Percentiles rank a stretch among this genome's conserved stretches.
Evolutionary conservation across 2,329 filamentous ascomycete genomes (phyloP).

Genomic region (Myriosclerotinia curreyana): DNA sequence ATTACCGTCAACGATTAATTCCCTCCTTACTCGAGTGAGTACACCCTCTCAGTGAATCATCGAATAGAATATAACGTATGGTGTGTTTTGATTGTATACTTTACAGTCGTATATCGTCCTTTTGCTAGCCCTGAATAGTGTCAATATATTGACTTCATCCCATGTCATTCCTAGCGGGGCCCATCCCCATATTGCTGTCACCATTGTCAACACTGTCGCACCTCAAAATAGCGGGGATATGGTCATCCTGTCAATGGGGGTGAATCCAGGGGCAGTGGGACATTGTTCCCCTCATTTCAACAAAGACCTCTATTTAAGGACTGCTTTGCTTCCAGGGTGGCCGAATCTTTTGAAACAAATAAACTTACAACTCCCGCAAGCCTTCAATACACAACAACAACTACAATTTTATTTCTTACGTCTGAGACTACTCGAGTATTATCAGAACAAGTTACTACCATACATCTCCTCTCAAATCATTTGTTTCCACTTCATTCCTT

Average conservation of each 20-base stretch:
- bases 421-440: background rate
- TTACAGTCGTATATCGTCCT: background rate
- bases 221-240: background rate
- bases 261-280: background rate
- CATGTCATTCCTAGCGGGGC: background rate
- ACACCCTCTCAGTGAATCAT: background rate
- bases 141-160: background rate
- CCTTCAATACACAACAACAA: background rate
- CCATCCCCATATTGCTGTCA: background rate
- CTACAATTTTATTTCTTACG: background rate
- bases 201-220: background rate
- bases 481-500: too few relatives aligned
- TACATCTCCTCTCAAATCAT: background rate
- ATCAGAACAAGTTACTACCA: background rate
- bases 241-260: background rate
- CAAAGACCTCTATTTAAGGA: background rate
- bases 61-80: rapidly evolving
- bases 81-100: background rate
- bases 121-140: background rate
- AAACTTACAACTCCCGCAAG: background rate
- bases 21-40: background rate
- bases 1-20: background rate
- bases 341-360: background rate
- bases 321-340: too few relatives aligned
- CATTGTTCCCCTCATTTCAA: background rate